These are phyloP conservation scores for Xenoacremonium recifei DNA, from an alignment of 2,329 filamentous ascomycete genomes.

Conservation along the genomic window DNA sequence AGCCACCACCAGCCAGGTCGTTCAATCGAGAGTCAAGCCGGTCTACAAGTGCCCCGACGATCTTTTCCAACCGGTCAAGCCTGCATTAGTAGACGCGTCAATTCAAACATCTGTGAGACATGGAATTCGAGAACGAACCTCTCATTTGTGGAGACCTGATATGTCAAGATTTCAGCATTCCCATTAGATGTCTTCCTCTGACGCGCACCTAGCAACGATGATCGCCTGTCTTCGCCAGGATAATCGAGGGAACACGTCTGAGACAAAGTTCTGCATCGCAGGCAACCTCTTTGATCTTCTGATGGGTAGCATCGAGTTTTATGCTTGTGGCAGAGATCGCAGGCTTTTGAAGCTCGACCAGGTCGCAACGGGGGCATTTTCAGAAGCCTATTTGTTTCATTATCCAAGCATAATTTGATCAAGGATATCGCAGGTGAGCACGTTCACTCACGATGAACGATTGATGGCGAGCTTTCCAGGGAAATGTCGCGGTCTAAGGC, in stretches of 20 bases:
- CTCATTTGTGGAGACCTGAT: no score
- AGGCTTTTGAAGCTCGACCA: conserved; percentile 25
- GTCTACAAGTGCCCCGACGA: conserved; percentile 11
- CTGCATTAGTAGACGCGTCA: no score
- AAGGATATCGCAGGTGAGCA: no score
- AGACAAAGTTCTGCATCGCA: conserved; percentile 24
- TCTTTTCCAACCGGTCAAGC: conserved; percentile 12
- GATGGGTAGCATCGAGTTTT: conserved; percentile 27
- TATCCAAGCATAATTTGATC: no score
- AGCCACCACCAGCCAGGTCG: neutral
- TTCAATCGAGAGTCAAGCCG: conserved; percentile 12
- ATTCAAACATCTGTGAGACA: no score
- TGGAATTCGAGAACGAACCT: no score
- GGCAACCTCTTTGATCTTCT: conserved; percentile 9
- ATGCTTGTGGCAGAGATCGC: conserved; percentile 21
- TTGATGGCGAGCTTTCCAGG: no score
- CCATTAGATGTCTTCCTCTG: no score
- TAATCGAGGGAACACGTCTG: conserved; percentile 18
- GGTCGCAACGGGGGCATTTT: conserved; percentile 21
- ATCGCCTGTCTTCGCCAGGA: neutral
- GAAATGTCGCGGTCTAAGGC: no score
- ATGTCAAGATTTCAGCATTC: no score
- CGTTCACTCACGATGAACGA: no score
- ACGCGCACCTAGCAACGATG: no score
- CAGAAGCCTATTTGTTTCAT: neutral